Evolutionary conservation across 495 filamentous ascomycete genomes (phyloP).

Genomic region (Hypoxylon fragiforme): DNA sequence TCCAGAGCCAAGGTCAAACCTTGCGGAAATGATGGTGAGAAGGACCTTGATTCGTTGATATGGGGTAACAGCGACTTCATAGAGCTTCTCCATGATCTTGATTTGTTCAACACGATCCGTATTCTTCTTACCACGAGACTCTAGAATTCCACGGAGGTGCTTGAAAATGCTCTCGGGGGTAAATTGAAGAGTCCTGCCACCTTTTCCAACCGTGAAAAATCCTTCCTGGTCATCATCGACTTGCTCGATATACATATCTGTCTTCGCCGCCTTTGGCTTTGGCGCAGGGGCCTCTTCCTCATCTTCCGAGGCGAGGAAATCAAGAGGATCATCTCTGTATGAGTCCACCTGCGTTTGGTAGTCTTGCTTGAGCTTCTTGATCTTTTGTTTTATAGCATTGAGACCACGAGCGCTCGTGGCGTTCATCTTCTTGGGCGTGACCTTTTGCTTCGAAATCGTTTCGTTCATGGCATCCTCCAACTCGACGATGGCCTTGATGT

Average conservation of each 20-base stretch:
- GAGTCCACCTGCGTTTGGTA: conserved; percentile 84
- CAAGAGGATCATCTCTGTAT: conserved; percentile 81
- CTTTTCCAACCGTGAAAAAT: conserved; percentile 81
- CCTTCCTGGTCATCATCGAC: conserved; percentile 75
- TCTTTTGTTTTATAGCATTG: conserved; percentile 93
- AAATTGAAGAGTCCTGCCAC: conserved; percentile 83
- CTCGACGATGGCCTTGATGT: conserved; percentile 90
- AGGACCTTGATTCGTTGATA: conserved; percentile 96
- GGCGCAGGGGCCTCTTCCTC: conserved; percentile 57
- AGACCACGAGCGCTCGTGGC: conserved; percentile 90
- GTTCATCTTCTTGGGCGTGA: conserved; percentile 98
- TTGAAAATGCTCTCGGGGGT: conserved; percentile 98
- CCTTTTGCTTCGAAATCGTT: conserved; percentile 90
- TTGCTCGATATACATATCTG: conserved; percentile 47
- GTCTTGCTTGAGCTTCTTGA: conserved; percentile 98
- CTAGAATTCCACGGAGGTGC: conserved; percentile 88
- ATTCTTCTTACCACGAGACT: conserved; percentile 97
- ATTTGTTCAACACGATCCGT: conserved; percentile 95
- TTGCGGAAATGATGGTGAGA: conserved; percentile 86
- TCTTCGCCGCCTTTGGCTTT: conserved; percentile 51
- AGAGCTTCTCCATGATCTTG: conserved; percentile 92
- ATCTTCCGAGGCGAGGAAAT: conserved; percentile 84
- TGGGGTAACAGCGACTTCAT: conserved; percentile 81
- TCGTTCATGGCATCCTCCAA: conserved; percentile 96
- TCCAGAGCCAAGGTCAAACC: conserved; percentile 89